Percentiles rank a stretch among this genome's conserved stretches.
phyloP scores from a whole-genome alignment of 306 rosid genomes.

The Begonia peltatifolia region DNA sequence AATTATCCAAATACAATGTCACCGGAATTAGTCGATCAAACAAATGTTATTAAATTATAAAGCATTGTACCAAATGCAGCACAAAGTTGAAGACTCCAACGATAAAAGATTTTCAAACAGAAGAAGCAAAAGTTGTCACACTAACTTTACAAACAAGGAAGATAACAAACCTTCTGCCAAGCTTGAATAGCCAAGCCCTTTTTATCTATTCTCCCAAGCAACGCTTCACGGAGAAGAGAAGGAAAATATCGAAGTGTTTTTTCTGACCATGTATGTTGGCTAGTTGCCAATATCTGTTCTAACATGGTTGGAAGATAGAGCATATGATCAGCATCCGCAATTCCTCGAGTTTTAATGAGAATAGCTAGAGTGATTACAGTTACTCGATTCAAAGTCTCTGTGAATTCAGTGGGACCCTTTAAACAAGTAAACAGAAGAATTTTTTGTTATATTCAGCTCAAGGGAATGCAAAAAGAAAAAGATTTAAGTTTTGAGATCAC shows the following conservation, averaged over 20 bases:
- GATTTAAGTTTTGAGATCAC: conserved; percentile 17
- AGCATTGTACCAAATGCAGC: too few relatives aligned
- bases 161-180: conserved; percentile 80
- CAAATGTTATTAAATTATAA: too few relatives aligned
- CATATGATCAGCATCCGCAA: conserved; percentile 92
- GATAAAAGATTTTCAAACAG: too few relatives aligned
- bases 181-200: conserved; percentile 67
- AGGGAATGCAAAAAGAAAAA: conserved; percentile 5
- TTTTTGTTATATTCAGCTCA: conserved; percentile 4
- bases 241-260: conserved; percentile 80
- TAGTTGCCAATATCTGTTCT: conserved; percentile 76
- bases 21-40: too few relatives aligned
- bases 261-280: conserved; percentile 92
- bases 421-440: conserved; percentile 12
- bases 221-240: conserved; percentile 61
- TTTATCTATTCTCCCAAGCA: conserved; percentile 62
- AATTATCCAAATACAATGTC: too few relatives aligned
- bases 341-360: conserved; percentile 88
- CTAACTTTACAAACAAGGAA: background rate
- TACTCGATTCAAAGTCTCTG: conserved; percentile 79
- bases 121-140: too few relatives aligned
- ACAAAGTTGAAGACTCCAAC: too few relatives aligned
- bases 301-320: conserved; percentile 76
- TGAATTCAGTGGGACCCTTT: conserved; percentile 94
- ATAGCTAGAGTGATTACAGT: conserved; percentile 83